Conservation (phyloP, 805 yeast species). For the Torulaspora indica region DNA sequence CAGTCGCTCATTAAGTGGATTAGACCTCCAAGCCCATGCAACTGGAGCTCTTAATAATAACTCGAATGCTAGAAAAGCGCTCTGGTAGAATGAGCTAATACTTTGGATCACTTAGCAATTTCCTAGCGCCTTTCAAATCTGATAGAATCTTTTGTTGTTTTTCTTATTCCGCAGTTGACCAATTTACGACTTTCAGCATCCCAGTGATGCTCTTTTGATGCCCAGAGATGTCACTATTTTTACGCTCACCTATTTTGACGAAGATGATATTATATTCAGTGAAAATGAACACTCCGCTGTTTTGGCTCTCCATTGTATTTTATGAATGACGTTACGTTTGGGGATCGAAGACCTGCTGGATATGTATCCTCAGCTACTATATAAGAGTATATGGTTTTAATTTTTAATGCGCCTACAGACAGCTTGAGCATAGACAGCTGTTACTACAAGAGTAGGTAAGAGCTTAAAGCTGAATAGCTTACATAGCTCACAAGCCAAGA, state of each 20-base stretch:
- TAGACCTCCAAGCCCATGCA: conserved; percentile 27
- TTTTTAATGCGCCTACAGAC: neutral
- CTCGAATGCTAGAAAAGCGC: conserved; percentile 13
- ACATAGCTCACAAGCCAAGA: no score
- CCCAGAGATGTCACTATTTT: conserved; percentile 9
- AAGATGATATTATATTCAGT: conserved; percentile 3
- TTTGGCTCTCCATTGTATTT: conserved; percentile 6
- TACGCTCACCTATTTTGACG: conserved; percentile 8
- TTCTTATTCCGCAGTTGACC: conserved; percentile 3
- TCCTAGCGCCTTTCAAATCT: conserved; percentile 2
- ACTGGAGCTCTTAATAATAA: conserved; percentile 8
- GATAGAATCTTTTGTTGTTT: conserved; percentile 11
- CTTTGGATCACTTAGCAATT: neutral
- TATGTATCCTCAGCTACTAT: neutral
- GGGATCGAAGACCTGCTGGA: neutral
- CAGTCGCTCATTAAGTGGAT: conserved; percentile 33
- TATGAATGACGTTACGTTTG: conserved; percentile 7
- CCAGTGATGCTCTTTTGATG: conserved; percentile 14
- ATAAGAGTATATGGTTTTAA: neutral
- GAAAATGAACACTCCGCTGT: conserved; percentile 2
- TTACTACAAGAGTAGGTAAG: no score
- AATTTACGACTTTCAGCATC: conserved; percentile 11
- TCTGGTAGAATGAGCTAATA: conserved; percentile 11
- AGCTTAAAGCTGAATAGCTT: no score
- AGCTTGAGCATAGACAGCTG: no score